Evolutionary conservation across 139 green algal species (phyloP).

Genomic region (Nannochloris sp.): DNA sequence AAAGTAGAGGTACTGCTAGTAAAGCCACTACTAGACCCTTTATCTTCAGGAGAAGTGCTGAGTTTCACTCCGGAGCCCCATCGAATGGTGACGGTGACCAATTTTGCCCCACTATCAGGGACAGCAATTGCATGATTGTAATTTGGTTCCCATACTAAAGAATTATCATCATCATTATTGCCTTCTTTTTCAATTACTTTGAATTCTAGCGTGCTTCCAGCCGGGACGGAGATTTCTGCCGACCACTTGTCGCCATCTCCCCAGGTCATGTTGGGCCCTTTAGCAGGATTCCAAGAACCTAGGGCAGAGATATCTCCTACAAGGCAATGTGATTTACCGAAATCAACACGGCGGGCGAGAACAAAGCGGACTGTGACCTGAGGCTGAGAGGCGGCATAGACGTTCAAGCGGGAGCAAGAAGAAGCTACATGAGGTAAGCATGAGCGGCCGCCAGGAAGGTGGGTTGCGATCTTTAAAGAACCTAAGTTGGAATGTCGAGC

Average conservation of each 20-base stretch:
- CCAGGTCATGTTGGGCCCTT: constrained; percentile 31
- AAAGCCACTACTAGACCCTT: neutral
- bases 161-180: neutral
- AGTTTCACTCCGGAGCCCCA: neutral
- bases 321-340: constrained; percentile 10
- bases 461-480: too few species aligned
- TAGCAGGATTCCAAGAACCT: constrained; percentile 37
- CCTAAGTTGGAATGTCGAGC: too few species aligned
- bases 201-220: constrained; percentile 36
- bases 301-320: constrained; percentile 32
- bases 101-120: neutral
- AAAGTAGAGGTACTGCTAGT: neutral
- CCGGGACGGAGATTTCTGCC: constrained; percentile 20
- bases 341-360: constrained; percentile 8
- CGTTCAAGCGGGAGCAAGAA: too few species aligned
- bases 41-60: neutral
- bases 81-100: constrained; percentile 2
- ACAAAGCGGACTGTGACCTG: constrained; percentile 14
- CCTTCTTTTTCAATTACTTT: constrained; percentile 20
- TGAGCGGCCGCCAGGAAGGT: too few species aligned
- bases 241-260: constrained; percentile 47
- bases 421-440: too few species aligned
- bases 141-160: constrained; percentile 51
- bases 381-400: neutral
- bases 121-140: constrained; percentile 56